These are phyloP conservation scores for Lentinula boryana DNA, from an alignment of 768 basidiomycete genomes.

Conservation along the genomic window DNA sequence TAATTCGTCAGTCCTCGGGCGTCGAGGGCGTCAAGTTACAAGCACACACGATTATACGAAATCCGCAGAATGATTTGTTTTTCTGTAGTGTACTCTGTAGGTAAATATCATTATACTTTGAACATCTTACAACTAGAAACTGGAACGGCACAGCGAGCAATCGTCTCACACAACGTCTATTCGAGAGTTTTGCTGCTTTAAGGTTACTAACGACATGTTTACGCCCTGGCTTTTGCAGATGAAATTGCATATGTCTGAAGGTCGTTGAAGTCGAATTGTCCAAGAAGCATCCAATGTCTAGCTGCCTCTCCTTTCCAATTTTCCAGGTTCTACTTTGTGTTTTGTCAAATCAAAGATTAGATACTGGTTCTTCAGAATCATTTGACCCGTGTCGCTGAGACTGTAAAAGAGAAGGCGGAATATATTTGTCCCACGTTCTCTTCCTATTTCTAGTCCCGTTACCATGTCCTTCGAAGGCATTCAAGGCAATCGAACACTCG, in stretches of 20 bases:
- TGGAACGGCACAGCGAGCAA: neutral
- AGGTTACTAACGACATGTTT: no score
- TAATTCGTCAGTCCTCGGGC: constrained; percentile 18
- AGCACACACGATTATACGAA: neutral
- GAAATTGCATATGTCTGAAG: no score
- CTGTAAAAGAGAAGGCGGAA: neutral
- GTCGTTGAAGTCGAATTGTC: no score
- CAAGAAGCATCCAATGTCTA: no score
- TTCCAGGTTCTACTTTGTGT: no score
- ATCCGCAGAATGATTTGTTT: neutral
- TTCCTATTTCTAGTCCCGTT: neutral
- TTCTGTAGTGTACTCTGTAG: constrained; percentile 1
- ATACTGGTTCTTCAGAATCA: no score
- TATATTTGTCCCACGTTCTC: neutral
- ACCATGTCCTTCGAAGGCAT: constrained; percentile 2
- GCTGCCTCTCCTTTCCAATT: no score
- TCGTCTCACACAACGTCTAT: no score
- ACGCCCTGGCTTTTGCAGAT: no score
- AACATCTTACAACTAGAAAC: neutral
- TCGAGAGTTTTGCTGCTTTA: no score
- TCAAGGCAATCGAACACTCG: constrained; percentile 31
- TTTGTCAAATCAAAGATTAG: no score
- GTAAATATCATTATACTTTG: neutral
- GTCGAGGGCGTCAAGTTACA: neutral
- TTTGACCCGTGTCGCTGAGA: neutral